Percentiles rank a stretch among this genome's conserved stretches.
Evolutionary conservation across 805 yeast genomes (phyloP).

Genomic region (Saturnispora saitoi): DNA sequence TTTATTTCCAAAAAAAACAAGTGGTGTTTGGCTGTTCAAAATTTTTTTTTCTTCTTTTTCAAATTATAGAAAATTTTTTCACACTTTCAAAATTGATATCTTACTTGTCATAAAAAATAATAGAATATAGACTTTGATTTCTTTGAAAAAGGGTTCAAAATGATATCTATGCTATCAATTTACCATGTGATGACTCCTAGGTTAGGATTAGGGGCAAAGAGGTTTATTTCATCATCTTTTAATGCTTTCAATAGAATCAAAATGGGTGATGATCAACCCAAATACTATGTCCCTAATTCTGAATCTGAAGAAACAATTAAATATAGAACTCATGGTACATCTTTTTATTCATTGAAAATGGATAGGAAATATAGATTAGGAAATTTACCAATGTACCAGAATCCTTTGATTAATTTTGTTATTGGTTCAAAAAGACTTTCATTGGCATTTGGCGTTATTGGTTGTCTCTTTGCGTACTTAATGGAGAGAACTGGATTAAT

Average conservation of each 20-base stretch:
- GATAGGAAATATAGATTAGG: slow-evolving; percentile 47
- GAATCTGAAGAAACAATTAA: slow-evolving; percentile 18
- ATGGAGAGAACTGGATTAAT: slow-evolving; percentile 46
- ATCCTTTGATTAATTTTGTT: slow-evolving; percentile 54
- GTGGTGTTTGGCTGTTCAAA: slow-evolving; percentile 1
- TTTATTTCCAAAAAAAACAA: neutral
- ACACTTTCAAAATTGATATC: neutral
- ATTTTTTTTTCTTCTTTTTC: neutral
- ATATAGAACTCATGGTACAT: slow-evolving; percentile 26
- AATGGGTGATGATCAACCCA: slow-evolving; percentile 26
- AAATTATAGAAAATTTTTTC: neutral
- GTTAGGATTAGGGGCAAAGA: neutral
- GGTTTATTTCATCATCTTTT: neutral
- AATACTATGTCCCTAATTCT: slow-evolving; percentile 20
- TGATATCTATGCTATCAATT: neutral
- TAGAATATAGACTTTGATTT: neutral
- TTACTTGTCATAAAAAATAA: slow-evolving; percentile 1
- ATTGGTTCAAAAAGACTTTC: slow-evolving; percentile 55
- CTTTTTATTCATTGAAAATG: slow-evolving; percentile 28
- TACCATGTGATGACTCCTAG: neutral
- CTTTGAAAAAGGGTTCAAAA: neutral
- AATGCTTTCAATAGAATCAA: slow-evolving; percentile 13
- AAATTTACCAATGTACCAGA: slow-evolving; percentile 53
- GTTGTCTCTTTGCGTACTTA: slow-evolving; percentile 54
- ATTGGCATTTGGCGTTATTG: slow-evolving; percentile 51